A percentile compares a stretch with the other conserved stretches of the same genome.
phyloP scores from a whole-genome alignment of 257 asterid species.

The Solanum dulcamara region DNA sequence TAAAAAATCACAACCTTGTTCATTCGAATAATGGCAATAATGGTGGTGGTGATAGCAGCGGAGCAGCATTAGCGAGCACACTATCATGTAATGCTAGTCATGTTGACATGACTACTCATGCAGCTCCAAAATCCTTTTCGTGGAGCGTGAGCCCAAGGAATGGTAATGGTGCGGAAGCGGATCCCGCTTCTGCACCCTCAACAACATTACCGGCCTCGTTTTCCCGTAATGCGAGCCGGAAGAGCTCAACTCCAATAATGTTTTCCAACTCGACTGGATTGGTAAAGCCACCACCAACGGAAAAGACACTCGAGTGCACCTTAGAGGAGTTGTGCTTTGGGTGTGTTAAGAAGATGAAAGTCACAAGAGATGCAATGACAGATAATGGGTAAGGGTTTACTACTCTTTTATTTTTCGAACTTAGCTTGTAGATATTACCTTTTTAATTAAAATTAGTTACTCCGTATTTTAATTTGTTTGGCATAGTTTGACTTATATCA shows the following conservation, averaged over 20 bases:
- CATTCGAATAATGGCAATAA: neutral
- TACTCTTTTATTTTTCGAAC: neutral
- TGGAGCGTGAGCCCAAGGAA: conserved; percentile 22
- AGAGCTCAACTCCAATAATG: conserved; percentile 33
- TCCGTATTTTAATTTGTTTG: neutral
- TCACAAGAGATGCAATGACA: conserved; percentile 34
- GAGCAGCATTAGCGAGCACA: neutral
- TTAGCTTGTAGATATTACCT: neutral
- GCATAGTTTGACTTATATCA: neutral
- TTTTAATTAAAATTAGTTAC: neutral
- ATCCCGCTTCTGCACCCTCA: neutral
- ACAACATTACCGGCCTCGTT: conserved; percentile 8
- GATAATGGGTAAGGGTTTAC: conserved; percentile 31
- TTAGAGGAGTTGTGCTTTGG: conserved; percentile 81
- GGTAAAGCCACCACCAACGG: conserved; percentile 47
- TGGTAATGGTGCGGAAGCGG: conserved; percentile 1
- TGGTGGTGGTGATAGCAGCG: neutral
- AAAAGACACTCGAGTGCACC: conserved; percentile 51
- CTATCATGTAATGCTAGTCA: neutral
- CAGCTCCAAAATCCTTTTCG: conserved; percentile 11
- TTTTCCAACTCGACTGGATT: conserved; percentile 48
- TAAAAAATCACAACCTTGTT: neutral
- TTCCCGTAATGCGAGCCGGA: conserved; percentile 27
- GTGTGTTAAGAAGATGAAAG: conserved; percentile 44
- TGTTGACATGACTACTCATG: neutral